Base-by-base conservation (phyloP, 106 monocot genomes). In the Dendrobium huoshanense region DNA sequence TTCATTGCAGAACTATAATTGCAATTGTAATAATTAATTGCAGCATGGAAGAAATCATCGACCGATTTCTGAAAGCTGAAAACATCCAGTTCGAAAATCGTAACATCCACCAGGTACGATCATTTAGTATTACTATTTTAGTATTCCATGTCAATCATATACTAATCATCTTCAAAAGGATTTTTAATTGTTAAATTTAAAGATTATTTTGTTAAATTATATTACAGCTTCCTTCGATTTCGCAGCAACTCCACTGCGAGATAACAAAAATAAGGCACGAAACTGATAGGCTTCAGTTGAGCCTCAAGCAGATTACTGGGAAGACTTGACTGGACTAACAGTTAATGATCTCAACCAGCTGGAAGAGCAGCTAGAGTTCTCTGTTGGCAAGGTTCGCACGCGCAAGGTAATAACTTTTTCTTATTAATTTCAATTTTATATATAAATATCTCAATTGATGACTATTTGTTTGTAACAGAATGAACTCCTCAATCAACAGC, bases 1-100 rank as follows among this genome's bases (percentile, higher is more conserved):
- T 31, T 31, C 31, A 31, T 31, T 47, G 0, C 48, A 48, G 11
- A 48, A 48, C 48, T 48, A 48, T 37, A 48, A 48, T 7, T 48
- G 48, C 48, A 48, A 48, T 48, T 48, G 11, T 48, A 48, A 48
- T 48, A 9, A 73, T 31, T 24, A 27, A 37, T 82, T 82, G 76
- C 87, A 95, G 93, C 85, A 93, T 93, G 82, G 76, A 42, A 58
- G 77, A 88, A 41, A 82, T 96, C 55, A 90, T 96, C 24, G 89
- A 90, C 0, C 78, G 85, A 64, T 96, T 93, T 68, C 88, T 84
- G 81, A 91, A 72, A 58, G 79, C 51, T 1, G 85, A 85, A 5
- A 85, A 84, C 76, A 84, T 82, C 55, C 80, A 75, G 1, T 77
- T 87, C 15, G 87, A 86, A 11, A 25, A 68, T 13, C 68, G 77